phyloP scores from a whole-genome alignment of 306 rosid genomes.

The Fragaria ananassa region DNA sequence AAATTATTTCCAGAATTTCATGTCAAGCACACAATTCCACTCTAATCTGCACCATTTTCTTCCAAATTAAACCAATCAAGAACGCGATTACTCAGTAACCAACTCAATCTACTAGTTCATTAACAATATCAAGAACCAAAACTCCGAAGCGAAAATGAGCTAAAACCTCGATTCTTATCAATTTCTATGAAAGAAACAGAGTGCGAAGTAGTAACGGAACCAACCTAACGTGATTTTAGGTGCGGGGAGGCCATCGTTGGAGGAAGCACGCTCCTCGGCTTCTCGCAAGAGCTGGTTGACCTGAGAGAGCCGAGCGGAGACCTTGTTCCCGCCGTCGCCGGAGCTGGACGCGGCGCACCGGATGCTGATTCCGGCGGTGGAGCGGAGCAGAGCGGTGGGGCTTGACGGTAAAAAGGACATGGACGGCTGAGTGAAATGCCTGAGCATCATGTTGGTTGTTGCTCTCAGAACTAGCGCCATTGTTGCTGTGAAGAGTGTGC shows the following conservation, averaged over 20 bases:
- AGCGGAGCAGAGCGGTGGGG: conserved; percentile 2
- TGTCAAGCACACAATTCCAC: neutral
- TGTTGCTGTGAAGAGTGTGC: neutral
- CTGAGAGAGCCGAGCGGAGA: conserved; percentile 74
- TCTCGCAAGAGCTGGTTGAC: conserved; percentile 68
- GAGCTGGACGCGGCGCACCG: conserved; percentile 53
- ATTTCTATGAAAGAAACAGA: neutral
- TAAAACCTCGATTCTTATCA: neutral
- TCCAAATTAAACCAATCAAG: neutral
- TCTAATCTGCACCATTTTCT: neutral
- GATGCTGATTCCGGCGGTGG: conserved; percentile 26
- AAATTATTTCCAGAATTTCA: neutral
- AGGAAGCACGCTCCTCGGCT: conserved; percentile 71
- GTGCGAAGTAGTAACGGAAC: neutral
- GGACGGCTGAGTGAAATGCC: conserved; percentile 37
- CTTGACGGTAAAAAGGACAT: conserved; percentile 24
- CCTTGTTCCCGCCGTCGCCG: conserved; percentile 43
- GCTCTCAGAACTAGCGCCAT: conserved; percentile 47
- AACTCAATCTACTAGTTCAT: neutral
- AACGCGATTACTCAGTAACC: neutral
- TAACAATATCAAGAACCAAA: neutral
- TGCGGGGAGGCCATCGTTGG: conserved; percentile 48
- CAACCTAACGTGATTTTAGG: conserved; percentile 78
- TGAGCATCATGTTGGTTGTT: conserved; percentile 36
- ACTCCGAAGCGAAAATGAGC: neutral